Percentiles rank a stretch among this genome's conserved stretches.
phyloP scores from a whole-genome alignment of 176 grass and related monocot genomes.

The Tillandsia leiboldiana region DNA sequence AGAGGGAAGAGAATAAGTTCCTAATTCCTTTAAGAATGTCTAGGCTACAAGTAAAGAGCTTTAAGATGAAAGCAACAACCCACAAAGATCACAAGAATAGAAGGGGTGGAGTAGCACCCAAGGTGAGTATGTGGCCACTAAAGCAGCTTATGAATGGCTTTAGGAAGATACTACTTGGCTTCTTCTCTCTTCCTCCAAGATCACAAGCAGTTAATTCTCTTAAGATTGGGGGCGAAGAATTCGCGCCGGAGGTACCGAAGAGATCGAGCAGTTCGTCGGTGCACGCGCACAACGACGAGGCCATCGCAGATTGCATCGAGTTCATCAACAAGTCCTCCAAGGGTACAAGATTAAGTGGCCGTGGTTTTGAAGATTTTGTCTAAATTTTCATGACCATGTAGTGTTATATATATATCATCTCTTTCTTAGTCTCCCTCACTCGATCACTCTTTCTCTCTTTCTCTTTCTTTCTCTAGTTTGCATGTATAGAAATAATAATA shows the following conservation, averaged over 20 bases:
- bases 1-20: neutral
- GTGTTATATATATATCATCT: neutral
- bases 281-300: conserved; percentile 78
- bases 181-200: conserved; percentile 48
- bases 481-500: too few relatives aligned
- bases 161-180: conserved; percentile 58
- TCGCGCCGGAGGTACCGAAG: conserved; percentile 20
- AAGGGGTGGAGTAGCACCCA: conserved; percentile 3
- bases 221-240: neutral
- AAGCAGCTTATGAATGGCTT: conserved; percentile 53
- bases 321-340: conserved; percentile 63
- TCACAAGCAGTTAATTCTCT: neutral
- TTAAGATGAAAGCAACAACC: conserved; percentile 35
- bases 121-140: conserved; percentile 41
- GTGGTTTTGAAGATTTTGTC: conserved; percentile 16
- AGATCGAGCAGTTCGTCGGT: conserved; percentile 45
- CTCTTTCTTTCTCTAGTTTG: neutral
- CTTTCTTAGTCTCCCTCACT: too few relatives aligned
- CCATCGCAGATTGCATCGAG: conserved; percentile 83
- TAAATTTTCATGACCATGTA: conserved; percentile 17
- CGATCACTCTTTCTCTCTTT: too few relatives aligned
- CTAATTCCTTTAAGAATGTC: conserved; percentile 29
- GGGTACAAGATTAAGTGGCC: conserved; percentile 15
- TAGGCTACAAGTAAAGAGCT: conserved; percentile 53
- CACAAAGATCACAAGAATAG: conserved; percentile 18